Conservation (phyloP, 106 monocot species). For the Acanthochlamys bracteata region DNA sequence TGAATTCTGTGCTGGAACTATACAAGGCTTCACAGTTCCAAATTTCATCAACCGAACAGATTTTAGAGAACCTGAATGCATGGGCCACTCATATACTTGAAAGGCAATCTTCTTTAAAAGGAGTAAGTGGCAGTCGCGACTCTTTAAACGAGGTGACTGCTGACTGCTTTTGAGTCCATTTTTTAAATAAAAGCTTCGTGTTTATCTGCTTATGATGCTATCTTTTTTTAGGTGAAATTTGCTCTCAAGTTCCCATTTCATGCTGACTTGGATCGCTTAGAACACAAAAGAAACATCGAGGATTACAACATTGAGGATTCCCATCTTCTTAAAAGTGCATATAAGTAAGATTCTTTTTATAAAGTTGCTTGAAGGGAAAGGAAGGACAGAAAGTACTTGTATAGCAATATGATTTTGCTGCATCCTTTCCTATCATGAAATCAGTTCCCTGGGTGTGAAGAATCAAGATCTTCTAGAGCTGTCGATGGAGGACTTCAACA, state of each 20-base stretch:
- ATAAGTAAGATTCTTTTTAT: slow-evolving; percentile 30
- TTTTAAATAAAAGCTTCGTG: no score
- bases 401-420: no score
- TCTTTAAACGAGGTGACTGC: not conserved
- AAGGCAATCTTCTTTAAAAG: slow-evolving; percentile 14
- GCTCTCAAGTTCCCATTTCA: slow-evolving; percentile 55
- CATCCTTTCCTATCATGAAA: not conserved
- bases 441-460: slow-evolving; percentile 15
- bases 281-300: slow-evolving; percentile 82
- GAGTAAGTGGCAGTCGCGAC: not conserved
- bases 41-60: slow-evolving; percentile 32
- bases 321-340: slow-evolving; percentile 30
- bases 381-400: no score
- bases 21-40: slow-evolving; percentile 72
- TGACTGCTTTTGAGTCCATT: no score
- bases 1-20: slow-evolving; percentile 48
- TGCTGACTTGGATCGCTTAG: slow-evolving; percentile 59
- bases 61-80: slow-evolving; percentile 49
- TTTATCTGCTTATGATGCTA: no score
- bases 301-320: slow-evolving; percentile 17
- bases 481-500: slow-evolving; percentile 57
- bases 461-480: slow-evolving; percentile 35
- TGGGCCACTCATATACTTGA: slow-evolving; percentile 46
- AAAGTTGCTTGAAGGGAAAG: no score
- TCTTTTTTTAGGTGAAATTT: slow-evolving; percentile 50